These are phyloP conservation scores for Tricholoma terreum DNA, from an alignment of 768 basidiomycete genomes.

Conservation along the genomic window DNA sequence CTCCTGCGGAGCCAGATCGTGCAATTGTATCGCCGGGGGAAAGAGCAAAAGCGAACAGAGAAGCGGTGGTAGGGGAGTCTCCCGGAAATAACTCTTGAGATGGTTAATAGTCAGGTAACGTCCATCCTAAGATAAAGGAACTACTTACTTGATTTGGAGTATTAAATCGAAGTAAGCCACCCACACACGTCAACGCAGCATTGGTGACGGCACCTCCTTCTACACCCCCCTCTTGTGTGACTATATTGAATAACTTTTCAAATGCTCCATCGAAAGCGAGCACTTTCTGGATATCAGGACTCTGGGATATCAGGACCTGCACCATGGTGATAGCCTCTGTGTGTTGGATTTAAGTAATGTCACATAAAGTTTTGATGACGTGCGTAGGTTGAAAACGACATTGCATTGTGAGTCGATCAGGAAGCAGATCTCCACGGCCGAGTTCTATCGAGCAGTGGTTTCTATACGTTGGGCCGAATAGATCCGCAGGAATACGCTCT, in stretches of 20 bases:
- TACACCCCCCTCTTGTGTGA: slow-evolving; percentile 84
- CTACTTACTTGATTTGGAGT: slow-evolving; percentile 83
- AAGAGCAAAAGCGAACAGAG: slow-evolving; percentile 70
- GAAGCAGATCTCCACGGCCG: not conserved
- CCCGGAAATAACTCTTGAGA: slow-evolving; percentile 90
- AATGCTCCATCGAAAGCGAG: slow-evolving; percentile 97
- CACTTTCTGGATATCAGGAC: slow-evolving; percentile 93
- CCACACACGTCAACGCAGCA: slow-evolving; percentile 83
- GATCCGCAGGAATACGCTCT: not conserved
- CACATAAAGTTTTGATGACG: not conserved
- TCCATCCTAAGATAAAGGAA: not conserved
- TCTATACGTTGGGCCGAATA: not conserved
- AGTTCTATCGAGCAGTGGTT: not conserved
- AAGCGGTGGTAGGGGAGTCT: slow-evolving; percentile 70
- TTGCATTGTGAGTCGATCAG: not conserved
- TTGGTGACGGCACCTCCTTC: slow-evolving; percentile 87
- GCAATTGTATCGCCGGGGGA: slow-evolving; percentile 57
- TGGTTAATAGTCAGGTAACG: not conserved
- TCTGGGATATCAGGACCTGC: slow-evolving; percentile 78
- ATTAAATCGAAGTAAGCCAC: slow-evolving; percentile 87
- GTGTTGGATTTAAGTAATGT: slow-evolving; percentile 4
- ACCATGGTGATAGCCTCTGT: slow-evolving; percentile 82
- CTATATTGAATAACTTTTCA: slow-evolving; percentile 89
- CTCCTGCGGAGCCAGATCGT: slow-evolving; percentile 70
- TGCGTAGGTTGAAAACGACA: not conserved